Base-by-base conservation (phyloP, 164 flowering plant genomes). In the Houttuynia cordata region DNA sequence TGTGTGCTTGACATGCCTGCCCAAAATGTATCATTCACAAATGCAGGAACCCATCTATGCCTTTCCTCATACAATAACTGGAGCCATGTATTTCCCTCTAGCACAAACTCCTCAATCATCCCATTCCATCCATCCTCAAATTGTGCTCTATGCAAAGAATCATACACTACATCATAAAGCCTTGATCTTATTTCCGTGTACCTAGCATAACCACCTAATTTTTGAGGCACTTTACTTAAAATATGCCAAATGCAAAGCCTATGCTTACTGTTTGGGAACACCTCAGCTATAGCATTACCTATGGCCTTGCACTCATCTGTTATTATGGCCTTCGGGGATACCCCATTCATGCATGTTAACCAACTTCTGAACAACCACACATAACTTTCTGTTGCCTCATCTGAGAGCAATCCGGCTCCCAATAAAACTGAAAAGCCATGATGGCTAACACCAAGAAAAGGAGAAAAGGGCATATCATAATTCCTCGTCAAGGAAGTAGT, bases 331-430 rank as follows among this genome's bases (percentile, higher is more conserved):
- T 15, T 52, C n/a, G 59, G 64, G 25, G 34, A 58, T 13, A 19
- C 6, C 18, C 68, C 68, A 51, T 39, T 22, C 64, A 66, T 53
- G 53, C 63, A 62, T 14, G 18, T 20, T 30, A 66, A 13, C 68
- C 68, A 66, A 10, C 23, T 54, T 24, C 53, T 53, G 42, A 66
- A 66, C n/a, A 60, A 40, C 64, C 63, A 60, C 19, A 42, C 25
- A 23, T 59, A 66, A n/a, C 57, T 25, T 18, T 17, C 63, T 20
- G 17, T 40, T 1, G 57, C 17, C 42, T 52, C 68, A 59, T 59
- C 57, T 58, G 58, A 20, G 47, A 59, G 39, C 13, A 60, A 37
- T 12, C 37, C 52, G 42, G 45, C 39, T 15, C 64, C 55, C 52
- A 66, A 17, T 53, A 62, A 37, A 18, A 62, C 64, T 13, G 65